These are phyloP conservation scores for Malus hybrid DNA, from an alignment of 331 rosid species.

Conservation along the genomic window DNA sequence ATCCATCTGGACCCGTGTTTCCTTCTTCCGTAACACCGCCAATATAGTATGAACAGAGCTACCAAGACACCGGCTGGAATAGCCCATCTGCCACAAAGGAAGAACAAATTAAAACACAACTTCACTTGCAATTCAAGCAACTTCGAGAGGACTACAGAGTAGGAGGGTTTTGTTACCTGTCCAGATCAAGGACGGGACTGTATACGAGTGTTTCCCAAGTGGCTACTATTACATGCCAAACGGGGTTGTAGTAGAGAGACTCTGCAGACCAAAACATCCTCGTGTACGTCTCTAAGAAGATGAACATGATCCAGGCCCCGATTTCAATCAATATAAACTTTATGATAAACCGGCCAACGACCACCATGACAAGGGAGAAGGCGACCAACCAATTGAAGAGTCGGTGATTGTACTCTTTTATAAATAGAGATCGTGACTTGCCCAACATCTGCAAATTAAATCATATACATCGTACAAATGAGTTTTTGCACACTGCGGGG, in stretches of 20 bases:
- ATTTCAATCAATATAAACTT: conserved; percentile 78
- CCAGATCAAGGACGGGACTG: conserved; percentile 88
- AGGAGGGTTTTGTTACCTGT: conserved; percentile 56
- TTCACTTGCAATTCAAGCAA: background rate
- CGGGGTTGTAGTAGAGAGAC: conserved; percentile 82
- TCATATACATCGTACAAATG: conserved; percentile 5
- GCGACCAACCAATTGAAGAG: conserved; percentile 98
- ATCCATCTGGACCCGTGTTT: conserved; percentile 63
- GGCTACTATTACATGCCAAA: conserved; percentile 75
- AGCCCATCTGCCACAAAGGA: conserved; percentile 70
- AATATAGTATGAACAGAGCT: conserved; percentile 47
- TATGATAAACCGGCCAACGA: conserved; percentile 74
- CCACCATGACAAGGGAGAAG: conserved; percentile 88
- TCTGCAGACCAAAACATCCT: conserved; percentile 98
- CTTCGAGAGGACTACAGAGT: background rate
- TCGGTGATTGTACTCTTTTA: conserved; percentile 83
- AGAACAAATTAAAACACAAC: background rate
- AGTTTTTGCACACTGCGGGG: background rate
- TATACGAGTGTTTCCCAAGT: conserved; percentile 90
- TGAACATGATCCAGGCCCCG: conserved; percentile 87
- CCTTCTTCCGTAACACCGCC: conserved; percentile 78
- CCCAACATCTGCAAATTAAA: conserved; percentile 70
- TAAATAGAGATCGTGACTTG: conserved; percentile 65
- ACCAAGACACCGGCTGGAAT: conserved; percentile 55
- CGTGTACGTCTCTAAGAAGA: conserved; percentile 91